These are phyloP conservation scores for Cucurbita maxima DNA, from an alignment of 306 rosid species.

Conservation along the genomic window DNA sequence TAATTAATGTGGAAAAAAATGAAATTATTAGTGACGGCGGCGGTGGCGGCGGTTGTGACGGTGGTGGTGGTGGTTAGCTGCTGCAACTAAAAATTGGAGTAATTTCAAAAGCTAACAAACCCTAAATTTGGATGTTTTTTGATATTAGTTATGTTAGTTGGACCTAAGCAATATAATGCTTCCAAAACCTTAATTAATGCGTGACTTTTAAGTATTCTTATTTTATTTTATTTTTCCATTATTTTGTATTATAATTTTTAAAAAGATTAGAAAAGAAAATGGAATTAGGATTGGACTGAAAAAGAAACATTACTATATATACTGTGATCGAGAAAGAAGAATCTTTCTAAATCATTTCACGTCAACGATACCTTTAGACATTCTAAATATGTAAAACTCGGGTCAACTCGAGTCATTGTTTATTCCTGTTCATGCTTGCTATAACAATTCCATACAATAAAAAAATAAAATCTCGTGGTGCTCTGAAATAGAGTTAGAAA, in stretches of 20 bases:
- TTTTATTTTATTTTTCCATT: conserved; percentile 11
- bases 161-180: conserved; percentile 10
- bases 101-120: background rate
- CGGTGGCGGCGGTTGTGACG: background rate
- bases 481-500: too few species aligned
- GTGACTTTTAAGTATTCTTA: conserved; percentile 31
- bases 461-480: too few species aligned
- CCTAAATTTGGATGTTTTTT: background rate
- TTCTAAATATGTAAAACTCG: too few species aligned
- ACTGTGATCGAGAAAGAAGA: too few species aligned
- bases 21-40: background rate
- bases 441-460: too few species aligned
- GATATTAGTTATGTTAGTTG: conserved; percentile 26
- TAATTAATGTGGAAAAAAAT: background rate
- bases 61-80: conserved; percentile 1
- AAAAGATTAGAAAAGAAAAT: too few species aligned
- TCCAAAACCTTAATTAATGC: conserved; percentile 16
- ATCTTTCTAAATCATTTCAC: too few species aligned
- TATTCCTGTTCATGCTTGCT: too few species aligned
- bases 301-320: too few species aligned
- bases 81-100: background rate
- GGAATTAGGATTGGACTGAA: too few species aligned
- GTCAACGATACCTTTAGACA: too few species aligned
- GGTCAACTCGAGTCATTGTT: too few species aligned
- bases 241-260: background rate